These are phyloP conservation scores for Avicennia marina DNA, from an alignment of 257 asterid genomes.

Conservation along the genomic window DNA sequence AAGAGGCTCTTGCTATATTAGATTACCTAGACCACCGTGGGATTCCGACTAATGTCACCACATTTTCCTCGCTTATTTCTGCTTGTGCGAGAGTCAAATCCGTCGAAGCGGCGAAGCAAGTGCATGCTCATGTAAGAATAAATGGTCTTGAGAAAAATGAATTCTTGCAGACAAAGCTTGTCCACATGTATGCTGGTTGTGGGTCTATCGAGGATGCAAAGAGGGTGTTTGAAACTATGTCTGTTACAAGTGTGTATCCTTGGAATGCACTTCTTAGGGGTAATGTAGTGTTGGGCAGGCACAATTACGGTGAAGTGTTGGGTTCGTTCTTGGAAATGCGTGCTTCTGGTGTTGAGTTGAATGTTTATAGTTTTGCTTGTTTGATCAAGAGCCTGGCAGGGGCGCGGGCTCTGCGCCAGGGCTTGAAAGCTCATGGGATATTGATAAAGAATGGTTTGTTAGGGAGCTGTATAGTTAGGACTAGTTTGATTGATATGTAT, in stretches of 20 bases:
- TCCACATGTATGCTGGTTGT: slow-evolving; percentile 59
- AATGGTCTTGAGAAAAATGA: slow-evolving; percentile 71
- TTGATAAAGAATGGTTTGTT: slow-evolving; percentile 74
- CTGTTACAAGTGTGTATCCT: slow-evolving; percentile 58
- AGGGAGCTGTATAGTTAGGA: slow-evolving; percentile 44
- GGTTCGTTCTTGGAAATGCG: slow-evolving; percentile 65
- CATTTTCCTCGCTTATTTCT: slow-evolving; percentile 58
- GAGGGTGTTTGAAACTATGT: slow-evolving; percentile 60
- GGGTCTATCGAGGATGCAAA: slow-evolving; percentile 74
- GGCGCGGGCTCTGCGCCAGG: slow-evolving; percentile 60
- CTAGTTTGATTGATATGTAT: slow-evolving; percentile 88
- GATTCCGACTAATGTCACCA: slow-evolving; percentile 71
- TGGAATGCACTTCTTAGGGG: slow-evolving; percentile 98
- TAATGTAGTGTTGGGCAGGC: slow-evolving; percentile 63
- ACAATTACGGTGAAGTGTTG: slow-evolving; percentile 42
- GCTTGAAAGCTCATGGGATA: slow-evolving; percentile 70
- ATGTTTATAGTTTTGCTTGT: slow-evolving; percentile 81
- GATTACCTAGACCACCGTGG: slow-evolving; percentile 83
- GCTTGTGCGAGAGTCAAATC: slow-evolving; percentile 55
- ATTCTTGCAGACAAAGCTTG: slow-evolving; percentile 69
- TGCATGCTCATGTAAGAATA: slow-evolving; percentile 61
- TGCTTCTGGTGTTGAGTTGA: slow-evolving; percentile 62
- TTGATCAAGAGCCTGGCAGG: slow-evolving; percentile 90
- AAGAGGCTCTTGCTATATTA: slow-evolving; percentile 64
- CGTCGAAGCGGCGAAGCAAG: slow-evolving; percentile 44